Evolutionary conservation across 2,329 filamentous ascomycete species (phyloP).

Genomic region (Sphaerostilbella broomeana): DNA sequence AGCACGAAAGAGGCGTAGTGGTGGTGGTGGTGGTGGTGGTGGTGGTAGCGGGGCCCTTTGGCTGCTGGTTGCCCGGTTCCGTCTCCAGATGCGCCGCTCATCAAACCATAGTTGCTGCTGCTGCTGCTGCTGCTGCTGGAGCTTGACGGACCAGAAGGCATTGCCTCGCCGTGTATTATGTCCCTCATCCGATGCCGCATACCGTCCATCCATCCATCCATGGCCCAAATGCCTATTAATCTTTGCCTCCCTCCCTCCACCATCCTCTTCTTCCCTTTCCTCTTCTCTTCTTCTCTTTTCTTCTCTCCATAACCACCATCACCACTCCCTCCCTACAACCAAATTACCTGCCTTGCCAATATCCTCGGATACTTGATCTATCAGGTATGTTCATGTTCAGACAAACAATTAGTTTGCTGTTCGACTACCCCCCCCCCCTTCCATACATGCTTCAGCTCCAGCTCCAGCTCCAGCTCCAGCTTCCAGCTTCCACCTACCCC

Average conservation of each 20-base stretch:
- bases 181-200: constrained; percentile 14
- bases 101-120: too few relatives aligned
- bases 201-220: not conserved
- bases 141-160: not conserved
- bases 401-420: not conserved
- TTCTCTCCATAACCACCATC: constrained; percentile 4
- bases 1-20: too few relatives aligned
- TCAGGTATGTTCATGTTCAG: constrained; percentile 1
- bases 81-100: too few relatives aligned
- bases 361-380: constrained; percentile 1
- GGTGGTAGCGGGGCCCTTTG: too few relatives aligned
- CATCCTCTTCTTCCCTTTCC: constrained; percentile 6
- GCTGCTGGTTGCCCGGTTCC: too few relatives aligned
- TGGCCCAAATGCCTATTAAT: constrained; percentile 11
- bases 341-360: not conserved
- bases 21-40: too few relatives aligned
- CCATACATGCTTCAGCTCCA: too few relatives aligned
- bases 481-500: constrained; percentile 9
- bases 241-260: constrained; percentile 7
- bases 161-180: constrained; percentile 1
- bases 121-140: too few relatives aligned
- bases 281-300: constrained; percentile 5
- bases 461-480: too few relatives aligned
- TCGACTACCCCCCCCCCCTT: constrained; percentile 1
- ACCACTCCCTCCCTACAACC: not conserved